Conservation (phyloP, 2,329 filamentous ascomycete genomes). For the Penicillium hordei region DNA sequence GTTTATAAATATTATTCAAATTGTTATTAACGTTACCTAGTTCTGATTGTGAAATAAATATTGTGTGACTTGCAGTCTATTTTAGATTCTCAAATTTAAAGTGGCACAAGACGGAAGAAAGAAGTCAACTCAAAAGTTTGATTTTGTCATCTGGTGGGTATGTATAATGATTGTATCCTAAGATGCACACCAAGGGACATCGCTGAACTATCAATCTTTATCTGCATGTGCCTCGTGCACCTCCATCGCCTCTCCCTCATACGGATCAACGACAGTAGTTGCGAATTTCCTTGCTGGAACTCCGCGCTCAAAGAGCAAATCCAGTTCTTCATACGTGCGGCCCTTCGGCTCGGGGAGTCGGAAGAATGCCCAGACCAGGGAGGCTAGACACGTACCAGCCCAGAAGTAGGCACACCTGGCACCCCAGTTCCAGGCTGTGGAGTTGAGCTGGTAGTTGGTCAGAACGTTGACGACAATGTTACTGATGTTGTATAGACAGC, state of each 20-base stretch:
- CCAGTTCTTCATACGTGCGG: slow-evolving; percentile 45
- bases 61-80: not conserved
- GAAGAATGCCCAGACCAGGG: slow-evolving; percentile 46
- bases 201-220: not conserved
- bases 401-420: slow-evolving; percentile 45
- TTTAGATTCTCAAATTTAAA: not conserved
- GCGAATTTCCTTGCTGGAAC: slow-evolving; percentile 43
- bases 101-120: not conserved
- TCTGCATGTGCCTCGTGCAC: not conserved
- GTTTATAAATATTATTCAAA: not conserved
- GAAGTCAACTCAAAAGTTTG: not conserved
- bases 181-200: not conserved
- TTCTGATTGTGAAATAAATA: not conserved
- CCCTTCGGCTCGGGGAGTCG: slow-evolving; percentile 46
- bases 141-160: not conserved
- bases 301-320: slow-evolving; percentile 42
- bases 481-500: slow-evolving; percentile 51
- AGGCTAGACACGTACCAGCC: slow-evolving; percentile 36
- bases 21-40: no score
- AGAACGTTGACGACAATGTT: slow-evolving; percentile 46
- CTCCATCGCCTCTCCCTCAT: slow-evolving; percentile 8
- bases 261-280: slow-evolving; percentile 35
- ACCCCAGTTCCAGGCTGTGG: slow-evolving; percentile 40
- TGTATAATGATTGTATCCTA: not conserved
- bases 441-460: slow-evolving; percentile 34